These are phyloP conservation scores for Tremella yokohamensis DNA, from an alignment of 768 basidiomycete species.

Conservation along the genomic window DNA sequence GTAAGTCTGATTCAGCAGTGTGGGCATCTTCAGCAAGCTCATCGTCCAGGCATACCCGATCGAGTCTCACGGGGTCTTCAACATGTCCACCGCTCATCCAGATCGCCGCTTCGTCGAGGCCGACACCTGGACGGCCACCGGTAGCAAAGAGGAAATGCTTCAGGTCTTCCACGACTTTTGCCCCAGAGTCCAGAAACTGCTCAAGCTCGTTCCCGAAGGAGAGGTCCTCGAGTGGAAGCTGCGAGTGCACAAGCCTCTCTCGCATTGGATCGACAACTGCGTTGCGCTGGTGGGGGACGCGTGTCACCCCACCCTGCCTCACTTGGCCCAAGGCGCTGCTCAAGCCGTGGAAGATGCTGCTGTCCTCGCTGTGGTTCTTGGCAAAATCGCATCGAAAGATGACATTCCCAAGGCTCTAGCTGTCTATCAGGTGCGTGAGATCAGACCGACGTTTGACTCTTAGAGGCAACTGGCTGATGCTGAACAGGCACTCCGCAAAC, in stretches of 20 bases:
- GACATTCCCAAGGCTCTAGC: conserved; percentile 37
- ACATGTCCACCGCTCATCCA: conserved; percentile 53
- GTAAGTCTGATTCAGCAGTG: conserved; percentile 14
- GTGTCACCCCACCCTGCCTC: conserved; percentile 52
- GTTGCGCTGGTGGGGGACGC: conserved; percentile 53
- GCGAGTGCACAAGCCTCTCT: conserved; percentile 51
- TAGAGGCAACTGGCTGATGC: no score
- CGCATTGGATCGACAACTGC: conserved; percentile 52
- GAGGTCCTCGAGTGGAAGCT: conserved; percentile 55
- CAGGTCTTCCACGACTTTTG: conserved; percentile 51
- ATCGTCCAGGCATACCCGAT: conserved; percentile 52
- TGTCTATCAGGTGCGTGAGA: conserved; percentile 30
- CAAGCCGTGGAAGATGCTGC: conserved; percentile 55
- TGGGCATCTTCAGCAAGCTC: background rate
- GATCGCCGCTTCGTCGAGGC: conserved; percentile 51
- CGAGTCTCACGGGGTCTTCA: conserved; percentile 50
- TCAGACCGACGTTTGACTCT: background rate
- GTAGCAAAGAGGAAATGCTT: conserved; percentile 51
- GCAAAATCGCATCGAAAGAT: conserved; percentile 31
- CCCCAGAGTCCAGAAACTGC: conserved; percentile 50
- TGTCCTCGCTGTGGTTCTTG: conserved; percentile 36
- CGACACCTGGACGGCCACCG: conserved; percentile 48
- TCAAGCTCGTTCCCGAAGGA: conserved; percentile 50
- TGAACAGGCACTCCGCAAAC: conserved; percentile 24
- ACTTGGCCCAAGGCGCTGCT: conserved; percentile 53